These are phyloP conservation scores for Neurospora pannonica DNA, from an alignment of 495 filamentous ascomycete genomes.

Conservation along the genomic window DNA sequence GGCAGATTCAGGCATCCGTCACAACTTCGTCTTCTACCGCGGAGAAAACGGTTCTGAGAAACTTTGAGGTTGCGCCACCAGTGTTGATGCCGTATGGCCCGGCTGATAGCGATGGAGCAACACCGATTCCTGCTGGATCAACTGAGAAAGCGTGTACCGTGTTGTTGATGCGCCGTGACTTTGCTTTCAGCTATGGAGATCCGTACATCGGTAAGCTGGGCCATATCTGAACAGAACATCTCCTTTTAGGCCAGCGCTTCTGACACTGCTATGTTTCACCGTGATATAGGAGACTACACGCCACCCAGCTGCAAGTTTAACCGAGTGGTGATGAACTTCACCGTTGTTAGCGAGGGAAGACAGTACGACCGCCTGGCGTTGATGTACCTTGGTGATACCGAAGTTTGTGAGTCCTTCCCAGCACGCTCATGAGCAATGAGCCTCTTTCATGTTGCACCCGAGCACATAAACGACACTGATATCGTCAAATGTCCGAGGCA, in stretches of 20 bases:
- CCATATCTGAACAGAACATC: not conserved
- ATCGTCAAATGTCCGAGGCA: not conserved
- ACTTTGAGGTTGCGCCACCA: slow-evolving; percentile 63
- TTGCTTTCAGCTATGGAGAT: slow-evolving; percentile 66
- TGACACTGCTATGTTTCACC: not conserved
- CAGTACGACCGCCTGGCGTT: slow-evolving; percentile 76
- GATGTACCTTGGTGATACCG: slow-evolving; percentile 73
- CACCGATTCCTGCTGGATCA: slow-evolving; percentile 8
- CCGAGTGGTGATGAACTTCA: slow-evolving; percentile 72
- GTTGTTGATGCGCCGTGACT: slow-evolving; percentile 61
- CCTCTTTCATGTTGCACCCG: not conserved
- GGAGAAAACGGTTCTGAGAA: slow-evolving; percentile 36
- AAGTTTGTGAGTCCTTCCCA: slow-evolving; percentile 48
- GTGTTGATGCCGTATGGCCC: slow-evolving; percentile 41
- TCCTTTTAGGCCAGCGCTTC: not conserved
- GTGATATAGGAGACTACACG: slow-evolving; percentile 46
- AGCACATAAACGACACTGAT: not conserved
- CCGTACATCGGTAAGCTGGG: slow-evolving; percentile 63
- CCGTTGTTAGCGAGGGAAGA: slow-evolving; percentile 59
- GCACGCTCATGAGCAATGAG: not conserved
- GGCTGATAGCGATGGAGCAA: slow-evolving; percentile 25
- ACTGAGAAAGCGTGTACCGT: slow-evolving; percentile 37
- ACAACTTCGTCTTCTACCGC: slow-evolving; percentile 8
- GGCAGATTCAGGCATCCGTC: not conserved
- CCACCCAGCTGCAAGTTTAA: slow-evolving; percentile 71